These are phyloP conservation scores for Citrus trifoliata DNA, from an alignment of 345 rosid genomes.

Conservation along the genomic window DNA sequence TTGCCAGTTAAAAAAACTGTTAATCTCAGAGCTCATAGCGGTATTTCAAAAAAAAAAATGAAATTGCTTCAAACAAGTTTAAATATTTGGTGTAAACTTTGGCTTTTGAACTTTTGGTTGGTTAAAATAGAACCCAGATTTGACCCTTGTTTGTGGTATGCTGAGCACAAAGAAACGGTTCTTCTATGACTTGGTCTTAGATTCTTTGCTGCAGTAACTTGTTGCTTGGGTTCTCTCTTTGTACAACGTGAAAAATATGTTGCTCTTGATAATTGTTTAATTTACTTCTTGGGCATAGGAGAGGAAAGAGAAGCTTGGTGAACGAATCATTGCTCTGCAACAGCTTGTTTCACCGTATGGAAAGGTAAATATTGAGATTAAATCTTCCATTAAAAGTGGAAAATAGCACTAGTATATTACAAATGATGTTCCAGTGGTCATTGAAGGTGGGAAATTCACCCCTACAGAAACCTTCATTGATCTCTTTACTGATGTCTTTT, in stretches of 20 bases:
- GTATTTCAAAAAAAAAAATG: neutral
- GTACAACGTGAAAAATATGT: neutral
- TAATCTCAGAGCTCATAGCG: neutral
- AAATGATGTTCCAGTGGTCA: neutral
- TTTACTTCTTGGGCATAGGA: constrained; percentile 46
- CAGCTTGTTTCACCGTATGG: constrained; percentile 97
- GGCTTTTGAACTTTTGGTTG: neutral
- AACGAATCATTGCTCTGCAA: constrained; percentile 79
- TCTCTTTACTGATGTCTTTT: neutral
- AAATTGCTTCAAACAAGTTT: neutral
- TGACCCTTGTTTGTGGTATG: neutral
- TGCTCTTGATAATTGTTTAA: constrained; percentile 1
- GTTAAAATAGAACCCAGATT: neutral
- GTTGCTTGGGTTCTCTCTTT: neutral
- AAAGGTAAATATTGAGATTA: constrained; percentile 49
- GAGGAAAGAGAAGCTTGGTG: constrained; percentile 87
- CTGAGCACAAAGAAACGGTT: neutral
- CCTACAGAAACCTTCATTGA: neutral
- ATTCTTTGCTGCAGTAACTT: neutral
- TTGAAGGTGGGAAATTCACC: neutral
- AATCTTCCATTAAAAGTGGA: neutral
- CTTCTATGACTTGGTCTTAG: neutral
- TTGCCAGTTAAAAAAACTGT: neutral
- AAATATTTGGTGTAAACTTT: too few species aligned
- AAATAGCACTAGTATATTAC: too few species aligned